These are phyloP conservation scores for Monosporozyma aquatica DNA, from an alignment of 805 yeast species.

Conservation along the genomic window DNA sequence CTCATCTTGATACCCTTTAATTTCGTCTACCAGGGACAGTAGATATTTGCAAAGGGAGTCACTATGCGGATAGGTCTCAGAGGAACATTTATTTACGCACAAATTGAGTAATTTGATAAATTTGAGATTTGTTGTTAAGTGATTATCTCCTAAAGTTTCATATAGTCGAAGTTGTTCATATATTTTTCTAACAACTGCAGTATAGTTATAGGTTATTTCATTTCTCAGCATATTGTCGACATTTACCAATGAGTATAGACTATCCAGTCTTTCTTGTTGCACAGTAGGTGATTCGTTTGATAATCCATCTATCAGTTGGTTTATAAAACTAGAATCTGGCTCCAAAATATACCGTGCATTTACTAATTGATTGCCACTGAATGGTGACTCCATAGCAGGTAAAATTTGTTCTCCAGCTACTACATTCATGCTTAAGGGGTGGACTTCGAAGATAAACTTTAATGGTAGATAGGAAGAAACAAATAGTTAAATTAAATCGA, in stretches of 20 bases:
- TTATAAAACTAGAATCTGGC: constrained; percentile 1
- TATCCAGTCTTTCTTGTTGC: constrained; percentile 17
- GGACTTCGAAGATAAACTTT: not conserved
- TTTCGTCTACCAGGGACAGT: constrained; percentile 4
- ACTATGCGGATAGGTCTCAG: constrained; percentile 8
- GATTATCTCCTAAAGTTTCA: constrained; percentile 8
- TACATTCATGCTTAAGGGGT: constrained; percentile 1
- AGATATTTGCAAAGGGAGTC: constrained; percentile 7
- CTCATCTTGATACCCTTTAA: not conserved
- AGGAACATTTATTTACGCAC: constrained; percentile 13
- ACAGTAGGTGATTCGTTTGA: not conserved
- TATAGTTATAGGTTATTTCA: constrained; percentile 14
- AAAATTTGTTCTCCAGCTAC: not conserved
- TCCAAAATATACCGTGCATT: not conserved
- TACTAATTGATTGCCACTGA: not conserved
- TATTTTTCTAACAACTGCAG: constrained; percentile 10
- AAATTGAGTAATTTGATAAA: constrained; percentile 16
- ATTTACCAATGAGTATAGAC: constrained; percentile 13
- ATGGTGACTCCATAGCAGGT: not conserved
- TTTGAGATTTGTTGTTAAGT: constrained; percentile 10
- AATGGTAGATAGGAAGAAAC: not conserved
- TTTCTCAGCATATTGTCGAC: constrained; percentile 16
- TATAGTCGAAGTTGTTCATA: constrained; percentile 8
- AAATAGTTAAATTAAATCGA: too few relatives aligned
- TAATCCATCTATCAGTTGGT: not conserved